Evolutionary conservation across 2,329 filamentous ascomycete species (phyloP).

Genomic region (Neopestalotiopsis clavispora): DNA sequence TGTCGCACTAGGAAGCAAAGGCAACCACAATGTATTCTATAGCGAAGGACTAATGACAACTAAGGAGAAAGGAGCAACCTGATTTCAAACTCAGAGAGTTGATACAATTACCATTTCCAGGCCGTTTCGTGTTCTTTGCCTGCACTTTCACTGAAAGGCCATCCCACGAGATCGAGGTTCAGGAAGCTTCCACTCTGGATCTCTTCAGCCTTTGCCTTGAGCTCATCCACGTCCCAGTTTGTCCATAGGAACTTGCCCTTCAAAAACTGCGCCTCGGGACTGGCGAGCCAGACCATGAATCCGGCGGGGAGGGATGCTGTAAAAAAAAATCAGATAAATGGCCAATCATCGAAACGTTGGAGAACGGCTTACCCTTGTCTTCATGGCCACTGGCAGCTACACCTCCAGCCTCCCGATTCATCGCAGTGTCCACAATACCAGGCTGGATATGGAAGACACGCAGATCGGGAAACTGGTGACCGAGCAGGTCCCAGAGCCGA

Average conservation of each 20-base stretch:
- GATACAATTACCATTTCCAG: neutral
- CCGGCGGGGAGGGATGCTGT: conserved; percentile 41
- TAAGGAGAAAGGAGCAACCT: too few relatives aligned
- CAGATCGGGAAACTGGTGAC: conserved; percentile 43
- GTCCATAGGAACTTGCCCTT: conserved; percentile 51
- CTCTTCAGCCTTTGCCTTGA: conserved; percentile 43
- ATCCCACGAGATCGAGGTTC: conserved; percentile 25
- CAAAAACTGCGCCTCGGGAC: conserved; percentile 50
- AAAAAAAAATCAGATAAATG: conserved; percentile 19
- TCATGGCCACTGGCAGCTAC: conserved; percentile 24
- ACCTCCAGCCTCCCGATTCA: conserved; percentile 25
- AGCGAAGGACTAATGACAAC: too few relatives aligned
- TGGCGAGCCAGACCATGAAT: conserved; percentile 50
- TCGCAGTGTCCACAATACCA: conserved; percentile 37
- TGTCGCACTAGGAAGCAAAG: too few relatives aligned
- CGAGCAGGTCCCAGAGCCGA: conserved; percentile 47
- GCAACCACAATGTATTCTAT: too few relatives aligned
- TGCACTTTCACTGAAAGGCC: conserved; percentile 17
- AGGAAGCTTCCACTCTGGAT: conserved; percentile 28
- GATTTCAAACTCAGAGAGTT: too few relatives aligned
- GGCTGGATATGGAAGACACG: conserved; percentile 49
- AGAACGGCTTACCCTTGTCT: conserved; percentile 34
- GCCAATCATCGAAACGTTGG: neutral
- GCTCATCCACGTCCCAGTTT: conserved; percentile 57
- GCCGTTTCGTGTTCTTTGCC: too few relatives aligned